Evolutionary conservation across 306 rosid genomes (phyloP).

Genomic region (Dalbergia cultrata): DNA sequence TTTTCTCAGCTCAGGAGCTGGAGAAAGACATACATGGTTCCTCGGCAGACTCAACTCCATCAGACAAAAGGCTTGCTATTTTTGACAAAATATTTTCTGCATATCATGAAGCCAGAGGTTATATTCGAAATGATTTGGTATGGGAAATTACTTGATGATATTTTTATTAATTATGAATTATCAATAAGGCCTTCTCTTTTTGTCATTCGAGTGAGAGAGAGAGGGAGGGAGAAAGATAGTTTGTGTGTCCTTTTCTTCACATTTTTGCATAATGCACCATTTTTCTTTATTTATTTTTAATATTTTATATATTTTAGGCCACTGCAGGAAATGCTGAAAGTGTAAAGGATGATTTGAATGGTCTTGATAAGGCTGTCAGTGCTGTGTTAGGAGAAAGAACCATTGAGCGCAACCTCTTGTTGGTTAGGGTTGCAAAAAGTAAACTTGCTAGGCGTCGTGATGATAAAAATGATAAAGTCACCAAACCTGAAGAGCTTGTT

Average conservation of each 20-base stretch:
- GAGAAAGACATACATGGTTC: constrained; percentile 87
- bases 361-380: constrained; percentile 97
- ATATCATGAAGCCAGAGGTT: constrained; percentile 93
- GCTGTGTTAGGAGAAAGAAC: constrained; percentile 95
- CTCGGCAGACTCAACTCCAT: constrained; percentile 72
- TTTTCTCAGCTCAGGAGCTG: constrained; percentile 91
- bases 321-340: constrained; percentile 89
- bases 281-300: constrained; percentile 34
- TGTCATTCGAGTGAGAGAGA: constrained; percentile 2
- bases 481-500: constrained; percentile 99
- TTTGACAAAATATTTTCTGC: constrained; percentile 96
- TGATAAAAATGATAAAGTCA: constrained; percentile 92
- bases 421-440: constrained; percentile 89
- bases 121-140: constrained; percentile 96
- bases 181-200: neutral
- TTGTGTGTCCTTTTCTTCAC: neutral
- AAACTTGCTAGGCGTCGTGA: constrained; percentile 82
- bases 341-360: constrained; percentile 90
- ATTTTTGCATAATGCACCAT: constrained; percentile 2
- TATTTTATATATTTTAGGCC: constrained; percentile 61
- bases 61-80: constrained; percentile 78
- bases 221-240: neutral
- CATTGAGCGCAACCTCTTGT: constrained; percentile 88
- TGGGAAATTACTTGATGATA: constrained; percentile 49
- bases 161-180: constrained; percentile 29